These are phyloP conservation scores for Apiosordaria backusii DNA, from an alignment of 495 filamentous ascomycete genomes.

Conservation along the genomic window DNA sequence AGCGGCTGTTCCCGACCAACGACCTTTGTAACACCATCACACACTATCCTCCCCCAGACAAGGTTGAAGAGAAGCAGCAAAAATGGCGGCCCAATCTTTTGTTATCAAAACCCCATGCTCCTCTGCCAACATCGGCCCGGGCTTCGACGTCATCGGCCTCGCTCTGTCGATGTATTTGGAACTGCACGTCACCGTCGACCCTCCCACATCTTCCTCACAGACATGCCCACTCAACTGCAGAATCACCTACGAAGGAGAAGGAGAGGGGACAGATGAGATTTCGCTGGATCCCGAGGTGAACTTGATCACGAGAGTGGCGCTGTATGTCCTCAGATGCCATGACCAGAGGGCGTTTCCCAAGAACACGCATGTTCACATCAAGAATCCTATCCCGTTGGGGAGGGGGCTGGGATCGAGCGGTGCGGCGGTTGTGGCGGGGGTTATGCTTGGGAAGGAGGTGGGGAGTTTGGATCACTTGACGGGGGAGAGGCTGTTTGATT, in stretches of 20 bases:
- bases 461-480: constrained; percentile 71
- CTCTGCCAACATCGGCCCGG: constrained; percentile 92
- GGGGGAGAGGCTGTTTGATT: constrained; percentile 85
- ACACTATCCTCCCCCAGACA: neutral
- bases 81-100: constrained; percentile 47
- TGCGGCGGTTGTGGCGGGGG: constrained; percentile 90
- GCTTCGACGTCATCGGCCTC: constrained; percentile 95
- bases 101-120: constrained; percentile 74
- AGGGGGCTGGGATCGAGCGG: constrained; percentile 89
- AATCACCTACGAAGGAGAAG: constrained; percentile 83
- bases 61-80: neutral
- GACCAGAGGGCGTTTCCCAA: constrained; percentile 73
- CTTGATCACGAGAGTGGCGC: constrained; percentile 82
- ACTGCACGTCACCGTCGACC: constrained; percentile 68
- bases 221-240: constrained; percentile 72
- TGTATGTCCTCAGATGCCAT: constrained; percentile 92
- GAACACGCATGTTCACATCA: constrained; percentile 86
- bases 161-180: constrained; percentile 89
- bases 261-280: constrained; percentile 69
- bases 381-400: constrained; percentile 88
- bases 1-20: neutral
- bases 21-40: neutral
- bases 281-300: constrained; percentile 75
- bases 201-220: constrained; percentile 41
- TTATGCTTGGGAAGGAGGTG: constrained; percentile 84